Conservation (phyloP, 768 basidiomycete genomes). For the Termitomyces sp. region DNA sequence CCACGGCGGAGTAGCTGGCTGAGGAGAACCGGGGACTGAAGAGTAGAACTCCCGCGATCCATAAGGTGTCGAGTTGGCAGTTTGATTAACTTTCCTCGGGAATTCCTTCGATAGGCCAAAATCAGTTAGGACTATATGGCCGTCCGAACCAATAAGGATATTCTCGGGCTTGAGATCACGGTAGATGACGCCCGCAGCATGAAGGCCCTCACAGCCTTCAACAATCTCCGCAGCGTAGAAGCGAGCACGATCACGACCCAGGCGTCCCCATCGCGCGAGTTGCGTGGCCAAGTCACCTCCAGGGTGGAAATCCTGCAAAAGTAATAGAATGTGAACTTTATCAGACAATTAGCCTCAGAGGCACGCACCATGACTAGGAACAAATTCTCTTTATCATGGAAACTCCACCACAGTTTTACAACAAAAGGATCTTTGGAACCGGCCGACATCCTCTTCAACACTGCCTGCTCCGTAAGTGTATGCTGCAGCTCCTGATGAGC, state of each 20-base stretch:
- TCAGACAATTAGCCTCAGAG: constrained; percentile 16
- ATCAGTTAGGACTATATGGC: constrained; percentile 96
- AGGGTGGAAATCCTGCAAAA: constrained; percentile 81
- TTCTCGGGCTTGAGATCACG: constrained; percentile 97
- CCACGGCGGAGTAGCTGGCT: constrained; percentile 66
- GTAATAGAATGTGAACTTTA: constrained; percentile 11
- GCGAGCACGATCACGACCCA: constrained; percentile 90
- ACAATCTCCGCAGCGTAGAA: constrained; percentile 99
- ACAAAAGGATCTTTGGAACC: constrained; percentile 90
- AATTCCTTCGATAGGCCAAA: constrained; percentile 96
- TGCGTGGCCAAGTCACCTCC: constrained; percentile 98
- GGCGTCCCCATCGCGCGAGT: constrained; percentile 90
- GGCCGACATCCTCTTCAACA: constrained; percentile 91
- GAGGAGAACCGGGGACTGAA: constrained; percentile 41
- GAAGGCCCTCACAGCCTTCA: constrained; percentile 93
- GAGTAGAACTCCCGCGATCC: constrained; percentile 54
- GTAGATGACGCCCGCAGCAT: constrained; percentile 93
- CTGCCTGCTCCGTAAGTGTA: constrained; percentile 94
- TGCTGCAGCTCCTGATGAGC: constrained; percentile 96
- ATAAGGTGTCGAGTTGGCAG: constrained; percentile 58
- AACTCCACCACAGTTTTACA: constrained; percentile 94
- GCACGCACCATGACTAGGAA: constrained; percentile 88
- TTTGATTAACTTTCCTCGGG: constrained; percentile 47
- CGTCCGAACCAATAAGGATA: constrained; percentile 90
- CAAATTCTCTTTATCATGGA: constrained; percentile 96